Evolutionary conservation across 345 rosid genomes (phyloP).

Genomic region (Cardamine occulta): DNA sequence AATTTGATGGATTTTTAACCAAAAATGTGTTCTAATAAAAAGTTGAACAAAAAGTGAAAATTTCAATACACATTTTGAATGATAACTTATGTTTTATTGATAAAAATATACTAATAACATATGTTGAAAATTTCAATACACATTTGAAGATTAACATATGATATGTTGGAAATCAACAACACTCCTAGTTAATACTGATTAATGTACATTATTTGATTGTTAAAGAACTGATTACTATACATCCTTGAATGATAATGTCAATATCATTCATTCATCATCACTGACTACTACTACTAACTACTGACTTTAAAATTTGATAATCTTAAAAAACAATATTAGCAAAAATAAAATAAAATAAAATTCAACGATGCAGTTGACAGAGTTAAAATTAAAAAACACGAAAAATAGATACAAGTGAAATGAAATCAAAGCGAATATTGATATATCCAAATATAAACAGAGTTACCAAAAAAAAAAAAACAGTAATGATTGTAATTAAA

Average conservation of each 20-base stretch:
- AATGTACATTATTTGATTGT: too few species aligned
- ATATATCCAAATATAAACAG: conserved; percentile 3
- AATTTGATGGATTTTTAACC: neutral
- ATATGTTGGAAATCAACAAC: neutral
- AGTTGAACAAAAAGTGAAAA: neutral
- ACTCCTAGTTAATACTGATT: neutral
- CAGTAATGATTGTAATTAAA: neutral
- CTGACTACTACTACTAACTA: conserved; percentile 14
- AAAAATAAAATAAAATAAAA: too few species aligned
- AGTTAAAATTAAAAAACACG: conserved; percentile 1
- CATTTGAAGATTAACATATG: neutral
- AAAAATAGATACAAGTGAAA: neutral
- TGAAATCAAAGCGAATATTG: conserved; percentile 18
- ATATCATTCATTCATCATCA: neutral
- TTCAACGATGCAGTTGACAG: neutral
- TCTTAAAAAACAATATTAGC: neutral
- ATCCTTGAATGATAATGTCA: neutral
- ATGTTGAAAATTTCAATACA: neutral
- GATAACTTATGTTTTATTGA: too few species aligned
- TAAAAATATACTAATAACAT: too few species aligned
- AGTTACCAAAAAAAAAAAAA: neutral
- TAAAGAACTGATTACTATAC: neutral
- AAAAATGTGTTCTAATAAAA: neutral
- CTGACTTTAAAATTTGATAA: neutral
- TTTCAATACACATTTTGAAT: neutral